Conservation (phyloP, 2,329 filamentous ascomycete genomes). For the Hansfordia pulvinata region DNA sequence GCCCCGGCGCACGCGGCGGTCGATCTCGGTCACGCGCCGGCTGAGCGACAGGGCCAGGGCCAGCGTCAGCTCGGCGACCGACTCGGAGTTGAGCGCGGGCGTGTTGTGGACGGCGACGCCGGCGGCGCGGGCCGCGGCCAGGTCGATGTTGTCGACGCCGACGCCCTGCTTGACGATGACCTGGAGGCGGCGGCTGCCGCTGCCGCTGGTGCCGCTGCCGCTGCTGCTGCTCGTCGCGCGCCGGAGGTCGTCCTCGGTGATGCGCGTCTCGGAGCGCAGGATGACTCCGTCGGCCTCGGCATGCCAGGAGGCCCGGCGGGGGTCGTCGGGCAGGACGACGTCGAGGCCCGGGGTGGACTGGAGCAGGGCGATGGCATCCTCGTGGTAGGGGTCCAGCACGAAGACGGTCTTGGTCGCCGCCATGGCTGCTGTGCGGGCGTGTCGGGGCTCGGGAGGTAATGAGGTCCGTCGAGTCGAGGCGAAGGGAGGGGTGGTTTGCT, state of each 20-base stretch:
- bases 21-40: constrained; percentile 58
- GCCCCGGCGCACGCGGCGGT: constrained; percentile 53
- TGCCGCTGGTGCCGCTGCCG: no score
- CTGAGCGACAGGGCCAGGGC: constrained; percentile 62
- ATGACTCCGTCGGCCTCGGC: no score
- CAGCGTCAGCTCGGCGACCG: constrained; percentile 67
- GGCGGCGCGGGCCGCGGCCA: constrained; percentile 54
- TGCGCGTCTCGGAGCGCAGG: constrained; percentile 70
- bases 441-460: no score
- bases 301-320: no score
- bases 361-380: constrained; percentile 54
- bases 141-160: constrained; percentile 72
- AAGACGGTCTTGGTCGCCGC: no score
- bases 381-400: no score
- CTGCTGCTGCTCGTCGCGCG: no score
- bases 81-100: constrained; percentile 67
- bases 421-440: no score
- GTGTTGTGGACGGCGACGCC: constrained; percentile 74
- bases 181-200: constrained; percentile 53
- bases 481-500: no score
- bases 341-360: constrained; percentile 58
- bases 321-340: no score
- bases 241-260: constrained; percentile 56
- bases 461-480: no score
- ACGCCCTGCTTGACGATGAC: constrained; percentile 73